Evolutionary conservation across 768 basidiomycete genomes (phyloP).

Genomic region (Auriscalpium microsporum): DNA sequence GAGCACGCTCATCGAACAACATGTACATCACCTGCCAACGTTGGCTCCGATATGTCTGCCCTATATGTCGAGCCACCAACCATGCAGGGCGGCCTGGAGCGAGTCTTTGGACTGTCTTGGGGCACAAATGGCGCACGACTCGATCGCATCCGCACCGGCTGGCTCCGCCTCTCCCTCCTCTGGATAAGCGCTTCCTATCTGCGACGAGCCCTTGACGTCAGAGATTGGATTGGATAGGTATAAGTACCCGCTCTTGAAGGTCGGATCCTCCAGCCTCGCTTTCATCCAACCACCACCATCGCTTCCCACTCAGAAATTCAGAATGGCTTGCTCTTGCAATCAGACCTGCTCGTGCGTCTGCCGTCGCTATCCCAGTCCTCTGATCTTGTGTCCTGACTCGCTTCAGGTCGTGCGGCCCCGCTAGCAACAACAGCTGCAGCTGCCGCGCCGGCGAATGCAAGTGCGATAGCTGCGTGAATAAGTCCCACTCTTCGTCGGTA

Average conservation of each 20-base stretch:
- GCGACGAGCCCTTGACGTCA: no score
- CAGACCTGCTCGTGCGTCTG: background rate
- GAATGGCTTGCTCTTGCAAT: background rate
- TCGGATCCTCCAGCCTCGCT: background rate
- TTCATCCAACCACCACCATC: background rate
- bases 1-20: no score
- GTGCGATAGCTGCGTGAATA: constrained; percentile 7
- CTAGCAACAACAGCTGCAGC: constrained; percentile 1
- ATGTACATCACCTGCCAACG: no score
- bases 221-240: background rate
- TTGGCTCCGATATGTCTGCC: no score
- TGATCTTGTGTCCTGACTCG: background rate
- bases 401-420: constrained; percentile 1
- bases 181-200: no score
- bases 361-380: background rate
- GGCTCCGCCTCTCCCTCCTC: no score
- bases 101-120: no score
- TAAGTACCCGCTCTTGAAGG: background rate
- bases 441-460: constrained; percentile 3
- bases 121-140: no score
- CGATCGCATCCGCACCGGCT: no score
- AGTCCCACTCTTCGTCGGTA: background rate
- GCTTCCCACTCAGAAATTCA: background rate
- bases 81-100: no score
- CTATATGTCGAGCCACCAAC: no score